These are phyloP conservation scores for Graphium sp. DNA, from an alignment of 2,329 filamentous ascomycete species.

Conservation along the genomic window DNA sequence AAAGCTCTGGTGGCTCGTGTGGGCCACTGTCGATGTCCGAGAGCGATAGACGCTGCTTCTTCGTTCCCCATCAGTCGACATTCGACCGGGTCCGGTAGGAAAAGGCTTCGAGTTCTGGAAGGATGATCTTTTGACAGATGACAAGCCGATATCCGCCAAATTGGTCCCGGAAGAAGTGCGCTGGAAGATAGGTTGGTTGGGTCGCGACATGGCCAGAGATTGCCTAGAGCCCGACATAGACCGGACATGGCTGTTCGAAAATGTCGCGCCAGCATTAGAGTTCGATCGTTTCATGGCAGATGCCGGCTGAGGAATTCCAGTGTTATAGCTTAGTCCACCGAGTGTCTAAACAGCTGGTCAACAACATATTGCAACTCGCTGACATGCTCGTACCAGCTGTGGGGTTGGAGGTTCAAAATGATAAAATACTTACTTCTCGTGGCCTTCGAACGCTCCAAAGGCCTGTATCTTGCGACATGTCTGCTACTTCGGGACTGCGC, in stretches of 20 bases:
- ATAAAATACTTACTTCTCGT: conserved; percentile 52
- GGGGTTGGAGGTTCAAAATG: neutral
- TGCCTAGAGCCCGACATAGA: conserved; percentile 71
- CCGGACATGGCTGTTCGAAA: conserved; percentile 55
- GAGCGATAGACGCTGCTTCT: conserved; percentile 69
- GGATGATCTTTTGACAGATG: conserved; percentile 72
- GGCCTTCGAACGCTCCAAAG: conserved; percentile 85
- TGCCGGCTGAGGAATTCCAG: conserved; percentile 73
- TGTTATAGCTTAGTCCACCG: conserved; percentile 67
- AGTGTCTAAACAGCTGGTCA: conserved; percentile 47
- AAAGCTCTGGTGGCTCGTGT: conserved; percentile 75
- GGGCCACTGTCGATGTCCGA: conserved; percentile 50
- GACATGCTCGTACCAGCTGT: too few species aligned
- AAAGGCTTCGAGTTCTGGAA: conserved; percentile 60
- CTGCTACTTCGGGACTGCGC: too few species aligned
- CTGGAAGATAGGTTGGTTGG: conserved; percentile 74
- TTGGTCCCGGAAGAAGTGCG: conserved; percentile 72
- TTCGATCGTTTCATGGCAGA: conserved; percentile 90
- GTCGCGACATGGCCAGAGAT: conserved; percentile 69
- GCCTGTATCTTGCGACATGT: conserved; percentile 78
- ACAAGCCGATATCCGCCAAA: conserved; percentile 61
- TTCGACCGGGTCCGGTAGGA: conserved; percentile 17
- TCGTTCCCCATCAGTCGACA: conserved; percentile 37
- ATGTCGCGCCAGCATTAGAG: conserved; percentile 51
- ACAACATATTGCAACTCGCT: too few species aligned